Percentiles rank a stretch among this genome's conserved stretches.
phyloP scores from a whole-genome alignment of 2,329 filamentous ascomycete species.

The Hirsutella minnesotensis region DNA sequence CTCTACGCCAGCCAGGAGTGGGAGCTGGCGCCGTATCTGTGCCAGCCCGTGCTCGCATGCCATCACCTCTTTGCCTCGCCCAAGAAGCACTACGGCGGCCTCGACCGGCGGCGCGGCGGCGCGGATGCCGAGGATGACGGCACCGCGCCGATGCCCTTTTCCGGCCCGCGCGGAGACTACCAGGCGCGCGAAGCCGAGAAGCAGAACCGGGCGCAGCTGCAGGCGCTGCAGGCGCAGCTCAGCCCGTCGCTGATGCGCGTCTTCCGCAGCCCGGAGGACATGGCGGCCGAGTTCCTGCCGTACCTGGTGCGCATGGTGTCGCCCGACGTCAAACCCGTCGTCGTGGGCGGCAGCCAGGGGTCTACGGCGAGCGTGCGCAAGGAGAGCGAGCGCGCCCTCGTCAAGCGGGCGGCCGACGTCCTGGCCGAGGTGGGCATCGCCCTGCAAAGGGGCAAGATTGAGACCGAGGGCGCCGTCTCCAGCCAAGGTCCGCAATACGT shows the following conservation, averaged over 20 bases:
- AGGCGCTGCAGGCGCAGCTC: slow-evolving; percentile 60
- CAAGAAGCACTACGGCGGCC: slow-evolving; percentile 33
- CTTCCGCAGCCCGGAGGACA: slow-evolving; percentile 67
- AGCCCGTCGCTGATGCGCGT: slow-evolving; percentile 60
- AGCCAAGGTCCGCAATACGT: slow-evolving; percentile 60
- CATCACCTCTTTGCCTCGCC: slow-evolving; percentile 82
- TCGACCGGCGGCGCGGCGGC: slow-evolving; percentile 32
- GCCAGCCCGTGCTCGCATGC: slow-evolving; percentile 76
- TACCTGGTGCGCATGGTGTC: slow-evolving; percentile 75
- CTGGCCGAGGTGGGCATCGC: slow-evolving; percentile 74
- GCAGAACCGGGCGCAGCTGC: slow-evolving; percentile 62
- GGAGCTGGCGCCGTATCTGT: slow-evolving; percentile 81
- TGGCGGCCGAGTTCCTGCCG: slow-evolving; percentile 74
- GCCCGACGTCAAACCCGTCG: slow-evolving; percentile 82
- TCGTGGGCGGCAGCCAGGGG: slow-evolving; percentile 57
- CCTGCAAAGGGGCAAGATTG: slow-evolving; percentile 71
- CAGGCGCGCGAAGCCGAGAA: slow-evolving; percentile 71
- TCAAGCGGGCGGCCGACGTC: slow-evolving; percentile 66
- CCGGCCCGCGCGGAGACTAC: slow-evolving; percentile 72
- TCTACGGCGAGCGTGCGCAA: slow-evolving; percentile 77
- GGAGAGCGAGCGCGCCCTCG: slow-evolving; percentile 71
- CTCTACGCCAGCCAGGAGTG: slow-evolving; percentile 82
- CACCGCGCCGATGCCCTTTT: slow-evolving; percentile 57
- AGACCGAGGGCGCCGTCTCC: slow-evolving; percentile 49
- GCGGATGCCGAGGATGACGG: slow-evolving; percentile 30